A percentile compares a stretch with the other conserved stretches of the same genome.
Conservation (phyloP, 176 grass and related monocot genomes). For the Bothriochloa decipiens region DNA sequence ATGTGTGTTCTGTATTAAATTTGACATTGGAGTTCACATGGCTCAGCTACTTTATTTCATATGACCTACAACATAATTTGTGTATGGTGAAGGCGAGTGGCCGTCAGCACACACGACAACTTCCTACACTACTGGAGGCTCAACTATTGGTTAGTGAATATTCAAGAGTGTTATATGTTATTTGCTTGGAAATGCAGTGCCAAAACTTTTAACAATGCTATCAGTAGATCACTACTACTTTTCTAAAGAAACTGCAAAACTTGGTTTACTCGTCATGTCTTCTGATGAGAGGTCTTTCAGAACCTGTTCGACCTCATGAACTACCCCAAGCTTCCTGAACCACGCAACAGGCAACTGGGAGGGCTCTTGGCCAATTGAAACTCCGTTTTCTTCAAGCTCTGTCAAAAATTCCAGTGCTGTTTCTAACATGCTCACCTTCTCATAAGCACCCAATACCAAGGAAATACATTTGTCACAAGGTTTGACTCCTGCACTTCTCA, state of each 20-base stretch:
- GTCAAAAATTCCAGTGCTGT: constrained; percentile 68
- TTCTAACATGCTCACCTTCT: constrained; percentile 56
- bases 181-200: background rate
- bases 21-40: too few relatives aligned
- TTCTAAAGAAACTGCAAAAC: background rate
- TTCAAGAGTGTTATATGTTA: background rate
- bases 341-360: constrained; percentile 64
- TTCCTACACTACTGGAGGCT: too few relatives aligned
- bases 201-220: background rate
- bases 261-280: constrained; percentile 10
- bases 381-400: constrained; percentile 69
- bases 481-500: constrained; percentile 58
- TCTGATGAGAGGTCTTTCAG: constrained; percentile 44
- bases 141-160: background rate
- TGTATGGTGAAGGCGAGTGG: too few relatives aligned
- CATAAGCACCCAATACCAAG: constrained; percentile 62
- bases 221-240: background rate
- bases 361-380: constrained; percentile 56
- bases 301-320: constrained; percentile 68
- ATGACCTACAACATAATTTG: too few relatives aligned
- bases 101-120: too few relatives aligned
- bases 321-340: constrained; percentile 67
- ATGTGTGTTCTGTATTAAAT: too few relatives aligned
- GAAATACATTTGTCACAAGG: constrained; percentile 63
- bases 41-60: too few relatives aligned